These are phyloP conservation scores for Fusarium subglutinans DNA, from an alignment of 2,329 filamentous ascomycete species.

Conservation along the genomic window DNA sequence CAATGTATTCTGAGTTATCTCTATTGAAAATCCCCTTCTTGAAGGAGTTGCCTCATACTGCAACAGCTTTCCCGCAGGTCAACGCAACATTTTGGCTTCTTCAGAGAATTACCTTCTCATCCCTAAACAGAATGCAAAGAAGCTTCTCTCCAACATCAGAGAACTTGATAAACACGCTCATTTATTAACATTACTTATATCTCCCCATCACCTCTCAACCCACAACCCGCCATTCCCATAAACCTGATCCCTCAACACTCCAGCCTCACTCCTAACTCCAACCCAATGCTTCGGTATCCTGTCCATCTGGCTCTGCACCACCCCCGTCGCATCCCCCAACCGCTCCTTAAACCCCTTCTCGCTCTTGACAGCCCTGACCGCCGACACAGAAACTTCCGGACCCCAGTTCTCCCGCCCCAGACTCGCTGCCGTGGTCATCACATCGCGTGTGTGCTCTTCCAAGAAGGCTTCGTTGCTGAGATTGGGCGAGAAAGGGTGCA, in stretches of 20 bases:
- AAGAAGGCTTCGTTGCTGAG: conserved; percentile 37
- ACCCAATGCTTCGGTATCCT: conserved; percentile 66
- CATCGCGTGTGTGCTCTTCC: conserved; percentile 51
- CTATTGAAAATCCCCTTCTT: too few relatives aligned
- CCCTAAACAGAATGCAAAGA: neutral
- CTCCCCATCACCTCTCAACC: conserved; percentile 45
- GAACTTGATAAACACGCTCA: neutral
- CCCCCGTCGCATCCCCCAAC: conserved; percentile 58
- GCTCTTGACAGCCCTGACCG: conserved; percentile 51
- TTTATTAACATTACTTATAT: neutral
- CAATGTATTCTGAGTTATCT: neutral
- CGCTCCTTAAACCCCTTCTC: conserved; percentile 56
- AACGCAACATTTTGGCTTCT: neutral
- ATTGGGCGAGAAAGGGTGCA: conserved; percentile 51
- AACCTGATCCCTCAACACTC: conserved; percentile 57
- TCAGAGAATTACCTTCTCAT: neutral
- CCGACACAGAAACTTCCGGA: conserved; percentile 50
- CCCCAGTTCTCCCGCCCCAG: conserved; percentile 58
- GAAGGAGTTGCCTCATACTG: neutral
- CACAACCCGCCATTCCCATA: conserved; percentile 61
- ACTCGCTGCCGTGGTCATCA: conserved; percentile 56
- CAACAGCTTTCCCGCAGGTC: neutral
- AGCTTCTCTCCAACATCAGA: rapidly evolving
- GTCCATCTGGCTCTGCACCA: conserved; percentile 64
- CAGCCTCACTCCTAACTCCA: conserved; percentile 64